Base-by-base conservation (phyloP, 148 eudicot species). In the Linanthus parryae region DNA sequence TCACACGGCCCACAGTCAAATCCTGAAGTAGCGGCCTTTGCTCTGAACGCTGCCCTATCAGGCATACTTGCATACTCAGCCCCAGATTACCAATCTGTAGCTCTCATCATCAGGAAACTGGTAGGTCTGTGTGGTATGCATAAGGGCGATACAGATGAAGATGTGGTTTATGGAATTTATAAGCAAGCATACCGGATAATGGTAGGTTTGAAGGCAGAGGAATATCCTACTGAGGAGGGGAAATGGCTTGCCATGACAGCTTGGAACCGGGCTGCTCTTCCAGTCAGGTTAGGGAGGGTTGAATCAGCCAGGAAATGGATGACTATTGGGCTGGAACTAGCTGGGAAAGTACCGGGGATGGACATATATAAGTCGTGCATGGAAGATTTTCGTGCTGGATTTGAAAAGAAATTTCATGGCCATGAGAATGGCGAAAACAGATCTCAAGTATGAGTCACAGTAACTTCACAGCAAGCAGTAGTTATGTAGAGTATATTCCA, bases 181-280 rank as follows among this genome's bases (percentile, higher is more conserved):
- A 92, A 71, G 64, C 96, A 92, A 61, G 99, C 96, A 8, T 81
- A 65, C 61, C 64, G 83, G 57, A 88, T 92, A 5, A 92, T 82
- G 91, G 96, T 88, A 59, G 99, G 99, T 12, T 60, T 92, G 59
- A 82, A 66, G 80, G 95, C 78, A 28, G 85, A 95, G 10, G 91
- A 84, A 58, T 92, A 79, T 66, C 99, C 99, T 12, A 59, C 52
- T 41, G 78, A 69, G 30, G 96, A 92, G 57, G 96, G 82, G 42
- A 92, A 92, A 61, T 92, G 99, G 99, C 91, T 92, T 28, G 85
- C 88, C 35, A 82, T 74, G 67, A 82, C 99, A 29, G 89, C 96
- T 8, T 92, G 99, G 99, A 92, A 92, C 67, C 75, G 99, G 30
- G 99, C 95, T 57, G 79, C 91, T 52, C 64, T 84, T 7, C 85